Evolutionary conservation across 768 basidiomycete genomes (phyloP).

Genomic region (Rhodotorula graminis): DNA sequence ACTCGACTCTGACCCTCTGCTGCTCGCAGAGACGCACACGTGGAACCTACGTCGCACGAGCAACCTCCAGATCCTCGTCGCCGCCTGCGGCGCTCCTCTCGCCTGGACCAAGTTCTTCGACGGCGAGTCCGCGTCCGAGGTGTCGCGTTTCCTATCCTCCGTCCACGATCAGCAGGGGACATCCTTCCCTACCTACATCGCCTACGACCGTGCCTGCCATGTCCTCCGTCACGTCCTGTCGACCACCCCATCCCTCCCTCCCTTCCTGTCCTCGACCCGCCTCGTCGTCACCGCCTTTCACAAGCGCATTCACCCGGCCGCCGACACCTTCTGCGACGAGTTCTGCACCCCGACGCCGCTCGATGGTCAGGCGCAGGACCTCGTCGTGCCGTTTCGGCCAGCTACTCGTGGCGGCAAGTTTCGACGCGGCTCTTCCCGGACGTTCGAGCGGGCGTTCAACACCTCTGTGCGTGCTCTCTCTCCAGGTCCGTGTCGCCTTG

Average conservation of each 20-base stretch:
- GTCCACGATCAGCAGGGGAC: background rate
- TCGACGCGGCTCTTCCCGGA: background rate
- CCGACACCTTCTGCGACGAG: constrained; percentile 14
- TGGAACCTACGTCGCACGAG: constrained; percentile 18
- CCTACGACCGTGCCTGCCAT: constrained; percentile 34
- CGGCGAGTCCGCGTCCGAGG: constrained; percentile 1
- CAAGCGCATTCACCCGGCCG: background rate
- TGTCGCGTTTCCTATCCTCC: constrained; percentile 16
- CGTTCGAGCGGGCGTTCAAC: constrained; percentile 28
- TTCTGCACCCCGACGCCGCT: constrained; percentile 31
- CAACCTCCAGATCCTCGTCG: constrained; percentile 25
- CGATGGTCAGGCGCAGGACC: constrained; percentile 12
- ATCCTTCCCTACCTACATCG: constrained; percentile 27
- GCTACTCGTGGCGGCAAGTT: background rate
- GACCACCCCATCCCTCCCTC: background rate
- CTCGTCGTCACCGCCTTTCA: constrained; percentile 33
- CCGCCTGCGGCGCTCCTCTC: constrained; percentile 16
- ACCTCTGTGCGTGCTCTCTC: constrained; percentile 11
- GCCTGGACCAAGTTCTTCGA: constrained; percentile 8
- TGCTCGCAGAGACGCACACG: background rate
- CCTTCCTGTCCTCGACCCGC: constrained; percentile 4
- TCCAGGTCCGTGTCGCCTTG: background rate
- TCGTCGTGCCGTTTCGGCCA: constrained; percentile 15
- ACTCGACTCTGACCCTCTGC: background rate
- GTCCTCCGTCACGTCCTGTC: constrained; percentile 15